Evolutionary conservation across 1,284 basidiomycete species (phyloP).

Genomic region (Amylostereum chailletii): DNA sequence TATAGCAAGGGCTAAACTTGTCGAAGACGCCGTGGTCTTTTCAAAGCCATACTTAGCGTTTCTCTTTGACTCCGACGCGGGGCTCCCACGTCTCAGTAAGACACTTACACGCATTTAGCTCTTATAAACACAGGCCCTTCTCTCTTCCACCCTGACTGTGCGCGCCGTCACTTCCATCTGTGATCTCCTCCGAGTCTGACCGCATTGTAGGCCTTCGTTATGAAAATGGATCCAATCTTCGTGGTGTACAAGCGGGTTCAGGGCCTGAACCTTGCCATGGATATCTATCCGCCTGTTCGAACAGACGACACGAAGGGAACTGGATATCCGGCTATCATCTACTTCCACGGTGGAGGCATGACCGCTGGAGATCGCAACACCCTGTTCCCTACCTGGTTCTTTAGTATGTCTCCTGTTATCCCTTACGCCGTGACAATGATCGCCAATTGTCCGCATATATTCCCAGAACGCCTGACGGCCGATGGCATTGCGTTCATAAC

Average conservation of each 20-base stretch:
- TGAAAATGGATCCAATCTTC: neutral
- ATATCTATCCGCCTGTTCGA: neutral
- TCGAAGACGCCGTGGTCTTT: too few relatives aligned
- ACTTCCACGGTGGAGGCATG: slow-evolving; percentile 59
- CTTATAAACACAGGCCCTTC: too few relatives aligned
- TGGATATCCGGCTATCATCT: slow-evolving; percentile 37
- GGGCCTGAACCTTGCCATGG: neutral
- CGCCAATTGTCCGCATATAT: slow-evolving; percentile 1
- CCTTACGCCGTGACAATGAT: neutral
- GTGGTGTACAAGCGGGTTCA: neutral
- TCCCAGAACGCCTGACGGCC: slow-evolving; percentile 31
- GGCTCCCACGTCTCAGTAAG: too few relatives aligned
- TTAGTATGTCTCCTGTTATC: slow-evolving; percentile 30
- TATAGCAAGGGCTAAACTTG: too few relatives aligned
- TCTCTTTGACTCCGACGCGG: too few relatives aligned
- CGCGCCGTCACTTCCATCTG: too few relatives aligned
- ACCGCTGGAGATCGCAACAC: slow-evolving; percentile 46
- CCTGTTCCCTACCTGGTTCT: slow-evolving; percentile 57
- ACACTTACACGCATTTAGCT: too few relatives aligned
- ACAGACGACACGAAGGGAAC: neutral
- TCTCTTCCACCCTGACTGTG: too few relatives aligned
- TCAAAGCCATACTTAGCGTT: too few relatives aligned
- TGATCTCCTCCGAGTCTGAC: too few relatives aligned
- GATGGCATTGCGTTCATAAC: slow-evolving; percentile 48
- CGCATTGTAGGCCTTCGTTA: neutral